Conservation (phyloP, 1,139 yeast genomes). For the Saccharomyces hybrid region DNA sequence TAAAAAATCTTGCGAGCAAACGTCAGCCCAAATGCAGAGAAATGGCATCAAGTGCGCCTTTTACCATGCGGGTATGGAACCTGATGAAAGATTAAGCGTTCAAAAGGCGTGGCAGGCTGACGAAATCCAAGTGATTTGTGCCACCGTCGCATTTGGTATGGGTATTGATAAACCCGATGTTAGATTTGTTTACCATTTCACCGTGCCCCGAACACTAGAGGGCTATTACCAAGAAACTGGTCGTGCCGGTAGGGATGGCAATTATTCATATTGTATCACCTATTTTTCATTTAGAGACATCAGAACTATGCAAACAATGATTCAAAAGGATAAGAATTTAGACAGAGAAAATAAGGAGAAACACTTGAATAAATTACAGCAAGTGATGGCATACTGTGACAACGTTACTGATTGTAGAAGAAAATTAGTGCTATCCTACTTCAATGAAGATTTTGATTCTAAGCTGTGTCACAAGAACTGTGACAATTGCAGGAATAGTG, state of each 20-base stretch:
- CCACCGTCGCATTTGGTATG: conserved; percentile 98
- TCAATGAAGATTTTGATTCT: too few species aligned
- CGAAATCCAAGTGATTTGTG: conserved; percentile 70
- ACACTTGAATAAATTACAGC: conserved; percentile 68
- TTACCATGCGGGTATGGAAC: conserved; percentile 91
- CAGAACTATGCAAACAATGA: conserved; percentile 62
- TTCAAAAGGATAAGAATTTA: conserved; percentile 51
- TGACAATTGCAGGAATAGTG: conserved; percentile 68
- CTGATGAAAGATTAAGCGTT: conserved; percentile 60
- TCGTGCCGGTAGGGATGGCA: conserved; percentile 97
- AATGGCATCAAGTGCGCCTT: conserved; percentile 61
- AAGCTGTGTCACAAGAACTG: conserved; percentile 60
- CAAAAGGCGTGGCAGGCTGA: conserved; percentile 82
- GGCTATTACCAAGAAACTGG: conserved; percentile 98
- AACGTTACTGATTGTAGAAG: conserved; percentile 87
- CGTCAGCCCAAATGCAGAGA: conserved; percentile 51
- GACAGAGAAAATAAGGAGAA: conserved; percentile 46
- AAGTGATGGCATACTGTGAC: conserved; percentile 87
- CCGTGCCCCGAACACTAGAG: conserved; percentile 85
- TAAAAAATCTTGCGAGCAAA: conserved; percentile 78
- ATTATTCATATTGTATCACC: conserved; percentile 69
- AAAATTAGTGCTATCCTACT: conserved; percentile 47
- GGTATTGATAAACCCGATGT: conserved; percentile 97
- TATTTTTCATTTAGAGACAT: conserved; percentile 76
- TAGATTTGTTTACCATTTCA: conserved; percentile 78